phyloP scores from a whole-genome alignment of 805 yeast genomes.

The Candida adriatica region DNA sequence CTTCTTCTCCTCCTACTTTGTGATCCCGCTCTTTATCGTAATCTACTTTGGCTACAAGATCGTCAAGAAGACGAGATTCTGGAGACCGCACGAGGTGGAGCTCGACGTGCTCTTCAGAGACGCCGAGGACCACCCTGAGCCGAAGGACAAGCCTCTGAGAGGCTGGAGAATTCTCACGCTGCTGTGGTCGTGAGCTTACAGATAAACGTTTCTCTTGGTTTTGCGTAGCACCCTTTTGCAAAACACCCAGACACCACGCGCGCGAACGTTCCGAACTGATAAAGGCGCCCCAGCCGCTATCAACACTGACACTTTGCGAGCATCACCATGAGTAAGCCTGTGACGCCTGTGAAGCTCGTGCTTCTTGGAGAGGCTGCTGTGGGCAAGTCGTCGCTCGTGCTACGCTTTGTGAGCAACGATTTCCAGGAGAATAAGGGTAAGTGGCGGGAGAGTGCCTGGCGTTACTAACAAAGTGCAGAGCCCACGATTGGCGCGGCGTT shows the following conservation, averaged over 20 bases:
- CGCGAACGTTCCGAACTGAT: background rate
- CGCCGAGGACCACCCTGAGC: slow-evolving; percentile 26
- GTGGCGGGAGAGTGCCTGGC: slow-evolving; percentile 6
- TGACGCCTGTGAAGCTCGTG: slow-evolving; percentile 81
- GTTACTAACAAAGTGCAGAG: slow-evolving; percentile 34
- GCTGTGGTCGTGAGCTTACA: slow-evolving; percentile 12
- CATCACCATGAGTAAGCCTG: slow-evolving; percentile 25
- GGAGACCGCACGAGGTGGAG: slow-evolving; percentile 34
- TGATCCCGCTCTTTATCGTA: slow-evolving; percentile 22
- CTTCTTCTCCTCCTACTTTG: slow-evolving; percentile 13
- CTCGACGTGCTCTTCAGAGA: slow-evolving; percentile 27
- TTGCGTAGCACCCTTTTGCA: background rate
- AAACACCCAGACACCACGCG: slow-evolving; percentile 3
- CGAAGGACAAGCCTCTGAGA: slow-evolving; percentile 8
- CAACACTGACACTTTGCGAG: background rate
- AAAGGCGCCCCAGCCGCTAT: too few relatives aligned
- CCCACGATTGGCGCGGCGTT: slow-evolving; percentile 99
- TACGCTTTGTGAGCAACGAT: slow-evolving; percentile 89
- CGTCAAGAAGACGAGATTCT: slow-evolving; percentile 25
- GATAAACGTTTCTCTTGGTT: too few relatives aligned
- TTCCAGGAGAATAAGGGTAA: slow-evolving; percentile 83
- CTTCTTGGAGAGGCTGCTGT: slow-evolving; percentile 97
- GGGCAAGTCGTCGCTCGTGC: slow-evolving; percentile 88
- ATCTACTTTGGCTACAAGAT: slow-evolving; percentile 28
- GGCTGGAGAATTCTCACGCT: slow-evolving; percentile 14